phyloP scores from a whole-genome alignment of 352 stramenopile species.

The Phytophthora crassamura region DNA sequence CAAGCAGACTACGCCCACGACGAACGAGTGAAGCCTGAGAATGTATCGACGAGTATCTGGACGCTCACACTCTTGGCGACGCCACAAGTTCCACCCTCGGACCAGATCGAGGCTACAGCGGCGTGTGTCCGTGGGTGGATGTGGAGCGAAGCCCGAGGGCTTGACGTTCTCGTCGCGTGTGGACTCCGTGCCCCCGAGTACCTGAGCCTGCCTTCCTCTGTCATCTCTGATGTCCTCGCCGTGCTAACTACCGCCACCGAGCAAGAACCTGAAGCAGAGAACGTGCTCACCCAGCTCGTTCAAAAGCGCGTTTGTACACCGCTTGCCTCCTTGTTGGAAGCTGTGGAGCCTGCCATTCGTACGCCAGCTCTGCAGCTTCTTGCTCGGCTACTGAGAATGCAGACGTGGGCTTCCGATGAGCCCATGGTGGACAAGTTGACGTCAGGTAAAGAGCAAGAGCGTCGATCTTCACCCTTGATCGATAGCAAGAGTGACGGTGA shows the following conservation, averaged over 20 bases:
- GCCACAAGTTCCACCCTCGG: conserved; percentile 13
- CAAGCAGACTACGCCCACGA: conserved; percentile 49
- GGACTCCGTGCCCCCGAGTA: conserved; percentile 43
- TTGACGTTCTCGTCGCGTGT: conserved; percentile 50
- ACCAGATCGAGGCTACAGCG: conserved; percentile 11
- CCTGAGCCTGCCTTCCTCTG: conserved; percentile 34
- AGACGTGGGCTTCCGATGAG: conserved; percentile 23
- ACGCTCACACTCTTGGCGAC: conserved; percentile 50
- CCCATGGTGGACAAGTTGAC: neutral
- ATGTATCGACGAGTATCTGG: conserved; percentile 50
- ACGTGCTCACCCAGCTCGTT: conserved; percentile 34
- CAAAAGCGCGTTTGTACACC: conserved; percentile 52
- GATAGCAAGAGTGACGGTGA: neutral
- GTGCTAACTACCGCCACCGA: conserved; percentile 43
- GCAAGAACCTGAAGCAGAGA: conserved; percentile 19
- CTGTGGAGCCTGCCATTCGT: conserved; percentile 58
- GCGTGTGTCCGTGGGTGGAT: conserved; percentile 42
- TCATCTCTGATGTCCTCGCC: conserved; percentile 52
- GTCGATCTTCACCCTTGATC: neutral
- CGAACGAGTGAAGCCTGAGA: conserved; percentile 38
- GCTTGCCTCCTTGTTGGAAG: conserved; percentile 52
- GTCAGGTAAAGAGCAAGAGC: neutral
- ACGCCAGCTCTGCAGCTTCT: conserved; percentile 54
- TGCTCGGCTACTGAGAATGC: conserved; percentile 42
- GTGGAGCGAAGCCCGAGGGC: conserved; percentile 22